These are phyloP conservation scores for Fusarium sp. DNA, from an alignment of 2,329 filamentous ascomycete species.

Conservation along the genomic window DNA sequence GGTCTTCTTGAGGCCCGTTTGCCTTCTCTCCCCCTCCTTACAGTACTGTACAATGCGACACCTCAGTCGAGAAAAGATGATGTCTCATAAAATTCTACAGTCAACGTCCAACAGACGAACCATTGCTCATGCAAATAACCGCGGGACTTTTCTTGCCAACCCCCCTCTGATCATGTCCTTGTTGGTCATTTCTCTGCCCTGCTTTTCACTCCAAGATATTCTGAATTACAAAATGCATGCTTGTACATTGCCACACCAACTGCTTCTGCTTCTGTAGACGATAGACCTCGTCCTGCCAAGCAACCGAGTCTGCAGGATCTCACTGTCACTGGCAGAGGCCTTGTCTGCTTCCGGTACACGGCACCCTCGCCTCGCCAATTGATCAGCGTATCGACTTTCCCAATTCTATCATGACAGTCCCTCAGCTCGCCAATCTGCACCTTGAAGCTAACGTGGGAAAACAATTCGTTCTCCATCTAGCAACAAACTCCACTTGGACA, in stretches of 20 bases:
- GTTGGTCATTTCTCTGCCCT: background rate
- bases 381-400: slow-evolving; percentile 21
- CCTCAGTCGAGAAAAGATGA: slow-evolving; percentile 28
- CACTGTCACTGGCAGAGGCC: background rate
- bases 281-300: background rate
- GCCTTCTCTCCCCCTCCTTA: slow-evolving; percentile 1
- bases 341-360: background rate
- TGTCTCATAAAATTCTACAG: slow-evolving; percentile 23
- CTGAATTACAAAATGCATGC: slow-evolving; percentile 8
- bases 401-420: background rate
- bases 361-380: slow-evolving; percentile 18
- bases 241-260: background rate
- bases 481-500: slow-evolving; percentile 2
- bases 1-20: slow-evolving; percentile 18
- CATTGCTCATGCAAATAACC: background rate
- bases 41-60: slow-evolving; percentile 15
- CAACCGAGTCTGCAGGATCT: slow-evolving; percentile 32
- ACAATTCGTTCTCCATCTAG: background rate
- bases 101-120: background rate
- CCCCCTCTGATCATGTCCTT: slow-evolving; percentile 13
- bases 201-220: background rate
- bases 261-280: background rate
- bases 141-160: background rate
- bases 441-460: slow-evolving; percentile 2
- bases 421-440: slow-evolving; percentile 37